Percentiles rank a stretch among this genome's conserved stretches.
Conservation (phyloP, 306 rosid species). For the Macrotyloma uniflorum region DNA sequence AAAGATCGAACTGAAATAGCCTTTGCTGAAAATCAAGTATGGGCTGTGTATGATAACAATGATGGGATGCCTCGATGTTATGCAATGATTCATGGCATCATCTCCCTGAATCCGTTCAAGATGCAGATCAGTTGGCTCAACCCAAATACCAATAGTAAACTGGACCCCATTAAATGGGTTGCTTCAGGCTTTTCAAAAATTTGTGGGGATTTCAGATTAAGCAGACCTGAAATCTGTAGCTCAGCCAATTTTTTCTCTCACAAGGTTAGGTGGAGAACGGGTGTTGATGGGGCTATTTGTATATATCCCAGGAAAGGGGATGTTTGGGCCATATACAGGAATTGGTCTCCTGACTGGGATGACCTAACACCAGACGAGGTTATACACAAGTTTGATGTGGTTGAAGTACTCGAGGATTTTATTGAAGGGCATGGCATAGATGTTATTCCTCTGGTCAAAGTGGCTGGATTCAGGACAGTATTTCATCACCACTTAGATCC, state of each 20-base stretch:
- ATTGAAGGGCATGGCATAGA: slow-evolving; percentile 68
- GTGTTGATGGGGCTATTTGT: slow-evolving; percentile 58
- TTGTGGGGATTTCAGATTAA: slow-evolving; percentile 72
- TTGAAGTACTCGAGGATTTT: slow-evolving; percentile 77
- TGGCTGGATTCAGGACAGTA: slow-evolving; percentile 85
- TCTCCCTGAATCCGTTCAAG: slow-evolving; percentile 70
- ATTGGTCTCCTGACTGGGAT: slow-evolving; percentile 91
- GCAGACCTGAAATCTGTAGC: slow-evolving; percentile 54
- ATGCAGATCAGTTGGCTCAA: slow-evolving; percentile 74
- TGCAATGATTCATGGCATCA: slow-evolving; percentile 62
- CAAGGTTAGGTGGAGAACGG: slow-evolving; percentile 74
- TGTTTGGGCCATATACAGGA: slow-evolving; percentile 91
- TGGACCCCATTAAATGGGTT: slow-evolving; percentile 66
- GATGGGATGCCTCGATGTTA: slow-evolving; percentile 97
- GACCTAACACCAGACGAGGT: slow-evolving; percentile 70
- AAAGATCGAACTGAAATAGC: slow-evolving; percentile 70
- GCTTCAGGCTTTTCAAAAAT: slow-evolving; percentile 74
- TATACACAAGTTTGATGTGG: slow-evolving; percentile 74
- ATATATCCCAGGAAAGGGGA: slow-evolving; percentile 84
- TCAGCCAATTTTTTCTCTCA: slow-evolving; percentile 79
- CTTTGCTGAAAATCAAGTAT: slow-evolving; percentile 71
- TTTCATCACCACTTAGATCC: slow-evolving; percentile 74
- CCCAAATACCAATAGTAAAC: slow-evolving; percentile 63
- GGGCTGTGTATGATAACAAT: slow-evolving; percentile 76
- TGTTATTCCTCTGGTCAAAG: slow-evolving; percentile 80